Percentiles rank a stretch among this genome's conserved stretches.
These are phyloP conservation scores for Blastomyces silverae DNA, from an alignment of 2,329 filamentous ascomycete species.

Conservation along the genomic window DNA sequence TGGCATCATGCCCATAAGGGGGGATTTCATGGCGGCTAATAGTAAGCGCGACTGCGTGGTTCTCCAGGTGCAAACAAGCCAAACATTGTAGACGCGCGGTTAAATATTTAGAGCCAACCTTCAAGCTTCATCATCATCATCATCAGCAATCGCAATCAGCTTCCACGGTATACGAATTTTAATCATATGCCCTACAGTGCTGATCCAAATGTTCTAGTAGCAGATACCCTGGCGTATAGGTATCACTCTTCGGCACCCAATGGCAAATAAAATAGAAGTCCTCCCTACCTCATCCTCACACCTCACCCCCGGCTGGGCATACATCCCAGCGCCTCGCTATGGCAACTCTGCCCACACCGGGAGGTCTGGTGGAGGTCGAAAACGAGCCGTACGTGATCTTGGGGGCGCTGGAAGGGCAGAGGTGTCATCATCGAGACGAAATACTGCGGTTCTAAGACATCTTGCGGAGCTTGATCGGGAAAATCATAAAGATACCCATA, in stretches of 20 bases:
- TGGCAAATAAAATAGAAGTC: conserved; percentile 68
- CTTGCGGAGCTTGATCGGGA: conserved; percentile 78
- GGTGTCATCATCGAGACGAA: conserved; percentile 65
- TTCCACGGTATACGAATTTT: not conserved
- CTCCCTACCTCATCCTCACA: conserved; percentile 63
- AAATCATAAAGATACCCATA: conserved; percentile 63
- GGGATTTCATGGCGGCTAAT: too few relatives aligned
- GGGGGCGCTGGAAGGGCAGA: conserved; percentile 53
- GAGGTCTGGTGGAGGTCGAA: conserved; percentile 51
- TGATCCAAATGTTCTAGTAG: not conserved
- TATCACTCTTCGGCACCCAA: conserved; percentile 28
- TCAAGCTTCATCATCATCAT: too few relatives aligned
- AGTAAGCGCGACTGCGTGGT: too few relatives aligned
- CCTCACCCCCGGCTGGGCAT: conserved; percentile 80
- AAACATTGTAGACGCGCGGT: not conserved
- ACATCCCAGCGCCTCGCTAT: conserved; percentile 68
- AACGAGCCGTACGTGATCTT: conserved; percentile 61
- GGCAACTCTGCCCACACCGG: conserved; percentile 50
- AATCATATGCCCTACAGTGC: not conserved
- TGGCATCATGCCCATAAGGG: not conserved
- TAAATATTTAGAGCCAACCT: too few relatives aligned
- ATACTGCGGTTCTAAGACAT: conserved; percentile 72
- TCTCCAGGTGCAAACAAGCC: not conserved
- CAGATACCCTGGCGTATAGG: not conserved
- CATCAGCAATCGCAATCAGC: not conserved